phyloP scores from a whole-genome alignment of 352 stramenopile species.

The Pythium biforme region DNA sequence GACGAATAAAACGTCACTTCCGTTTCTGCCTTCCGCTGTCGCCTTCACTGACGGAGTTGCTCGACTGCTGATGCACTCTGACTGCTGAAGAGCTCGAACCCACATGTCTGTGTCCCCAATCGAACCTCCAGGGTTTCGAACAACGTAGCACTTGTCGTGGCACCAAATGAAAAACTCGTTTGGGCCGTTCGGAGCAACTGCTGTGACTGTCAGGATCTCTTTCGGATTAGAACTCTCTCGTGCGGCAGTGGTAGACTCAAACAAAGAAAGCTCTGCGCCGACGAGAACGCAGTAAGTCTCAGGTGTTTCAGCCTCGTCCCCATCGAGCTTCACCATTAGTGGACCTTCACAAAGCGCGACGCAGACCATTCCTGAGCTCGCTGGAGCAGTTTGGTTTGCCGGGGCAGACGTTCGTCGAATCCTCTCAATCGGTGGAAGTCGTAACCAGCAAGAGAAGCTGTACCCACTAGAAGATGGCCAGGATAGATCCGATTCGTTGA shows the following conservation, averaged over 20 bases:
- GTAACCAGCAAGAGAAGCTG: constrained; percentile 74
- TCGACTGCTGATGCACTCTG: constrained; percentile 36
- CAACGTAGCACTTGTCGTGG: constrained; percentile 40
- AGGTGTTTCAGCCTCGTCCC: constrained; percentile 32
- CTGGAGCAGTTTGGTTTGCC: not conserved
- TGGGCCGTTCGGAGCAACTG: constrained; percentile 31
- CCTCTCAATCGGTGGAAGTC: constrained; percentile 37
- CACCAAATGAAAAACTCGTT: constrained; percentile 54
- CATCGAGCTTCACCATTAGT: constrained; percentile 41
- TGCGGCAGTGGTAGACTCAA: constrained; percentile 40
- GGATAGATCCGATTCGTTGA: constrained; percentile 52
- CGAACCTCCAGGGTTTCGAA: constrained; percentile 9
- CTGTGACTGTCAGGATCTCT: constrained; percentile 43
- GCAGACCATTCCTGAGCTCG: constrained; percentile 9
- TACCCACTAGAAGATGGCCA: constrained; percentile 77
- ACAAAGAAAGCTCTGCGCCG: constrained; percentile 54
- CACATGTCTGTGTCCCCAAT: constrained; percentile 51
- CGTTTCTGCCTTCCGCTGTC: constrained; percentile 9
- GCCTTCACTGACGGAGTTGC: constrained; percentile 27
- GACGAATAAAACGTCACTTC: constrained; percentile 38
- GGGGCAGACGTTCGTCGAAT: constrained; percentile 4
- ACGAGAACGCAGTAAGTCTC: constrained; percentile 64
- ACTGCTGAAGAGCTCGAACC: constrained; percentile 57
- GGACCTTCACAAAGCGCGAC: constrained; percentile 61
- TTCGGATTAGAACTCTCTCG: constrained; percentile 25